These are phyloP conservation scores for Mycena latifolia DNA, from an alignment of 768 basidiomycete species.

Conservation along the genomic window DNA sequence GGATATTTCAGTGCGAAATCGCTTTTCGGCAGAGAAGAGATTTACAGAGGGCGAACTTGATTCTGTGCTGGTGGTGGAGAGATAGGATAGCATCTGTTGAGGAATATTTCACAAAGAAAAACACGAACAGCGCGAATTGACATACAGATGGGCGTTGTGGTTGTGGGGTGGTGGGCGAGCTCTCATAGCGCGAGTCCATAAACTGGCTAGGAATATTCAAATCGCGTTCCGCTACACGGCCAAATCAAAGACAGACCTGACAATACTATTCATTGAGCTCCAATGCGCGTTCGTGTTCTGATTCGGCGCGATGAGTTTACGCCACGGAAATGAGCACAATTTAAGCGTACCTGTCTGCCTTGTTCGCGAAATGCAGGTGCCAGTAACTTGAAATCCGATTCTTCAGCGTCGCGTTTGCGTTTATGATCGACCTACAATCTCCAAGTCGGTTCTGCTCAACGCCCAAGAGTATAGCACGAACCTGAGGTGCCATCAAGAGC, in stretches of 20 bases:
- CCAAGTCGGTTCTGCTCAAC: background rate
- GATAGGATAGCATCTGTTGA: background rate
- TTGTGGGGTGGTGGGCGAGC: background rate
- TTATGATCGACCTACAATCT: background rate
- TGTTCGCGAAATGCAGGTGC: slow-evolving; percentile 14
- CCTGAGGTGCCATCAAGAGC: background rate
- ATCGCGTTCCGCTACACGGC: background rate
- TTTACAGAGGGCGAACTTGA: slow-evolving; percentile 5
- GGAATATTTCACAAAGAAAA: background rate
- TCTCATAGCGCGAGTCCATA: background rate
- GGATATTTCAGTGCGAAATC: background rate
- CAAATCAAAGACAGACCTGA: background rate
- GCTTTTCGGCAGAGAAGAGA: background rate
- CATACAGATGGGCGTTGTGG: slow-evolving; percentile 13
- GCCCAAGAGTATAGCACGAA: background rate
- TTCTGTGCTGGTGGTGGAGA: slow-evolving; percentile 1
- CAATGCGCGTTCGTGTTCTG: background rate
- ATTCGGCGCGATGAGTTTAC: background rate
- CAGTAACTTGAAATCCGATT: background rate
- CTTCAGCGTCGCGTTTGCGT: slow-evolving; percentile 15
- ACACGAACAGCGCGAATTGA: background rate
- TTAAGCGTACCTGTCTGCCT: background rate
- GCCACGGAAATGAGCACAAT: background rate
- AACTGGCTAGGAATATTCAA: background rate
- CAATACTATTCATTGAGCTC: background rate